A percentile compares a stretch with the other conserved stretches of the same genome.
phyloP scores from a whole-genome alignment of 1,284 basidiomycete species.

The Stygiomarasmius scandens region DNA sequence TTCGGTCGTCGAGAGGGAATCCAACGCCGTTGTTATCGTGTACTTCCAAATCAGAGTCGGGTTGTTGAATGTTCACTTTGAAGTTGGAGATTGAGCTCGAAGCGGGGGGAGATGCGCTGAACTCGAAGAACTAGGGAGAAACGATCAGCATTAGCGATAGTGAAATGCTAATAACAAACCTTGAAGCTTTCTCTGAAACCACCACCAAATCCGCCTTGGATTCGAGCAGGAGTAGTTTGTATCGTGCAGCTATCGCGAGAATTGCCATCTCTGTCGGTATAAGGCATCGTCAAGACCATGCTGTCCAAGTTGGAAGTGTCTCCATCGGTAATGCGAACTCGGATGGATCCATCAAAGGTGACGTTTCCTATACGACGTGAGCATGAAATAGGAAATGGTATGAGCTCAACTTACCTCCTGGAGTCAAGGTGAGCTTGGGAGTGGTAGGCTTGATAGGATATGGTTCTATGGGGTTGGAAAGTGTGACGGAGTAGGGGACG shows the following conservation, averaged over 20 bases:
- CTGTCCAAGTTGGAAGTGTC: neutral
- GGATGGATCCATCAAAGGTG: neutral
- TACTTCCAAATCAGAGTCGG: neutral
- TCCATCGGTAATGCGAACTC: neutral
- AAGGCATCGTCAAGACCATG: neutral
- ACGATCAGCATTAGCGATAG: neutral
- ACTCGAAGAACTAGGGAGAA: constrained; percentile 6
- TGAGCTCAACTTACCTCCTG: neutral
- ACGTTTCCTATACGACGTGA: neutral
- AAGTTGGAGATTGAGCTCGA: neutral
- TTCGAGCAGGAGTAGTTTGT: neutral
- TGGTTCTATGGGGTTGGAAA: constrained; percentile 19
- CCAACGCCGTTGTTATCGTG: constrained; percentile 1
- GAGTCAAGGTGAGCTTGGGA: neutral
- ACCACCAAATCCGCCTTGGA: constrained; percentile 1
- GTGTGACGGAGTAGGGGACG: constrained; percentile 21
- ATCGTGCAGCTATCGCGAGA: constrained; percentile 2
- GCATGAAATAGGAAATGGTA: no score
- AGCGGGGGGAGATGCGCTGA: neutral
- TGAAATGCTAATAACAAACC: neutral
- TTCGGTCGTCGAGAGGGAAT: neutral
- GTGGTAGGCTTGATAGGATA: neutral
- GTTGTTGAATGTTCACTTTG: neutral
- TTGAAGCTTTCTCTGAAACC: neutral
- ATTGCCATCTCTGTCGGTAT: neutral